These are phyloP conservation scores for Saturnispora saitoi DNA, from an alignment of 805 yeast genomes.

Conservation along the genomic window DNA sequence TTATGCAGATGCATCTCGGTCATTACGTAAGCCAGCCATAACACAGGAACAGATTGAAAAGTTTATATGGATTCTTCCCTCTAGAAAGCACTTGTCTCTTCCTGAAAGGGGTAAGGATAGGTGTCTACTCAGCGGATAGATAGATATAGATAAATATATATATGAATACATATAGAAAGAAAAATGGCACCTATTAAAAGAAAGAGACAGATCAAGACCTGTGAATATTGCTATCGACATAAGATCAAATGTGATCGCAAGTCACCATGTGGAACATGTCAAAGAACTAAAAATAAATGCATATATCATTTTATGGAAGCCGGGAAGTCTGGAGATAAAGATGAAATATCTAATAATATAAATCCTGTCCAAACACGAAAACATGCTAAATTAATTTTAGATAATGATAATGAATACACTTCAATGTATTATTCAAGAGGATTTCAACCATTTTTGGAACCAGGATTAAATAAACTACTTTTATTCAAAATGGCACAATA, in stretches of 20 bases:
- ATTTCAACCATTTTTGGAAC: slow-evolving; percentile 10
- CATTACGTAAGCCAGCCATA: too few relatives aligned
- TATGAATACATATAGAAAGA: not conserved
- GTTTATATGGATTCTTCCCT: too few relatives aligned
- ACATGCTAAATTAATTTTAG: not conserved
- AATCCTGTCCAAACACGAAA: not conserved
- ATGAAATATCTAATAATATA: not conserved
- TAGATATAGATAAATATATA: not conserved
- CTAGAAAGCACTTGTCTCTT: too few relatives aligned
- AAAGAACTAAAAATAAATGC: slow-evolving; percentile 11
- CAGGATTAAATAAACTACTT: slow-evolving; percentile 7
- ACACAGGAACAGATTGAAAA: too few relatives aligned
- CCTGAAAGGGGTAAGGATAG: too few relatives aligned
- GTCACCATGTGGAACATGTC: slow-evolving; percentile 12
- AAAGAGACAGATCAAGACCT: slow-evolving; percentile 12
- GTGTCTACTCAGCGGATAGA: too few relatives aligned
- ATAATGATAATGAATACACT: not conserved
- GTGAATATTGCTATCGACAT: slow-evolving; percentile 13
- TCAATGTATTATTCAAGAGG: slow-evolving; percentile 14
- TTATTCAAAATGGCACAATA: slow-evolving; percentile 10
- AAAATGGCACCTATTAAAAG: slow-evolving; percentile 11
- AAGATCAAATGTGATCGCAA: slow-evolving; percentile 13
- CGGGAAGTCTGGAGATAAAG: not conserved
- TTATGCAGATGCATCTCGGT: too few relatives aligned
- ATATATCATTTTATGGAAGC: slow-evolving; percentile 8